Evolutionary conservation across 176 grass and related monocot genomes (phyloP), one percentile per base, ranked within the genome.

Genomic region (Oryza punctata): DNA sequence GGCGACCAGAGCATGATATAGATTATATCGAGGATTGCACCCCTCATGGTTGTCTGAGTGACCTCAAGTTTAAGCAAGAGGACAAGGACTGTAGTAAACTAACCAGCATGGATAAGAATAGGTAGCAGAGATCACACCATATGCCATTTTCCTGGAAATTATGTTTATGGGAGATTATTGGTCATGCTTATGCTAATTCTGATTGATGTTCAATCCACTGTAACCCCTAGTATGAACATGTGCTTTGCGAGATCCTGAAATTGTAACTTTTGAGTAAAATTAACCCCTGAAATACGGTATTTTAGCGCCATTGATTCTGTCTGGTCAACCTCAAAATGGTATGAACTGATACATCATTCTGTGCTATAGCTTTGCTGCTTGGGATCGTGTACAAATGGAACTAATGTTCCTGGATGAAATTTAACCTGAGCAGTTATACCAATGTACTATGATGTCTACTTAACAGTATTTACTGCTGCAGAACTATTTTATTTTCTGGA

Each of bases 21-120:
- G 87, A 80, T 78, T 91, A 89, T 65, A 89, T 94, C 2, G 25
- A 69, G 15, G 75, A 40, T 44, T 85, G 85, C 64, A 12, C 84
- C 5, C 76, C 81, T 0, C 70, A 72, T 69, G 84, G 68, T 81
- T 75, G 65, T 52, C 28, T 87, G 37, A 61, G 35, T 45, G 69
- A 80, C 14, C 73, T 66, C 82, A 90, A 85, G 72, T 84, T 83
- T 35, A 82, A 69, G 65, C 74, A 80, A 66, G 86, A 82, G 66
- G 80, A 87, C 15, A 73, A 73, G 23, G 47, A 25, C n/a, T 35
- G 7, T 49, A 40, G 37, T 78, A 73, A 86, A 49, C 82, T 37
- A 18, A 14, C 2, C 33, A 57, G 7, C 59, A 86, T 77, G 72
- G 72, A 78, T 77, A 86, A 86, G 38, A 71, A 52, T 60, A 67